phyloP scores from a whole-genome alignment of 2,329 filamentous ascomycete genomes.

The Pseudogymnoascus sp. region DNA sequence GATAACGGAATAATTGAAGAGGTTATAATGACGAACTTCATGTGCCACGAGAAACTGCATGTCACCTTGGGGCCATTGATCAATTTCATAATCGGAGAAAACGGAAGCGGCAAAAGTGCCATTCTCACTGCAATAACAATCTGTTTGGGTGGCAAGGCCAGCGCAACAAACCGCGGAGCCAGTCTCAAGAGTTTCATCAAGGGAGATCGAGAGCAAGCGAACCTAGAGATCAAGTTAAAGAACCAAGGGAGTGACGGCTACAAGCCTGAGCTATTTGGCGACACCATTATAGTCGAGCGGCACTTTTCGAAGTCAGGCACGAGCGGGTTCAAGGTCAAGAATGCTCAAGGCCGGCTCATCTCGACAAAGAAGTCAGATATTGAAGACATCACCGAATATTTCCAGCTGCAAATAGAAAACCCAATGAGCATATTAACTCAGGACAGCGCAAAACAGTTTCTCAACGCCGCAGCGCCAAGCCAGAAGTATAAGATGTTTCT shows the following conservation, averaged over 20 bases:
- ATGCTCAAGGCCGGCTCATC: constrained; percentile 57
- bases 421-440: constrained; percentile 93
- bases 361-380: constrained; percentile 81
- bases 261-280: constrained; percentile 71
- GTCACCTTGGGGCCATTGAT: constrained; percentile 87
- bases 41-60: constrained; percentile 81
- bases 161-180: constrained; percentile 82
- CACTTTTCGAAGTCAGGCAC: constrained; percentile 68
- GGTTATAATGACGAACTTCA: constrained; percentile 85
- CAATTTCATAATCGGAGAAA: constrained; percentile 97
- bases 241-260: constrained; percentile 83
- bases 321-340: constrained; percentile 84
- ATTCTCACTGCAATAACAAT: constrained; percentile 87
- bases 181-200: constrained; percentile 89
- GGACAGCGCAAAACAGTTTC: constrained; percentile 87
- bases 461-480: constrained; percentile 71
- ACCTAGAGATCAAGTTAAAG: constrained; percentile 77
- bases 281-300: constrained; percentile 83
- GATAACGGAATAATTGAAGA: constrained; percentile 83
- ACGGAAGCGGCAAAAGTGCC: constrained; percentile 95
- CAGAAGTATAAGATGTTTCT: constrained; percentile 97
- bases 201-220: constrained; percentile 69
- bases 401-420: constrained; percentile 89
- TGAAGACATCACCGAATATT: constrained; percentile 89
- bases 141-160: constrained; percentile 90